Conservation (phyloP, 2,329 filamentous ascomycete genomes). For the Cladosporium sp. region DNA sequence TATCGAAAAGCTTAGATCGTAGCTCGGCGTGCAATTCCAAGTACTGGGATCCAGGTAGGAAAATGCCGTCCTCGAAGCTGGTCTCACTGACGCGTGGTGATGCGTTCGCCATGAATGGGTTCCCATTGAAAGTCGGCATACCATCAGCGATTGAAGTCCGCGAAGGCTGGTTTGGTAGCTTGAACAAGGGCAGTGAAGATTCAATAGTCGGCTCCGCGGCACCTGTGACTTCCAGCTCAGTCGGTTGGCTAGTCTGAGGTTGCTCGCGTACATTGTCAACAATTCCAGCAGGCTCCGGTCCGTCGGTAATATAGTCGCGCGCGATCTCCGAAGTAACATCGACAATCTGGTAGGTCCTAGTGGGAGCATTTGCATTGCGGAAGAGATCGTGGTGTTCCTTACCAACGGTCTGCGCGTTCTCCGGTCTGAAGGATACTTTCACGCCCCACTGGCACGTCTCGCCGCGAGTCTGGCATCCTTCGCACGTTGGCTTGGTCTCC, state of each 20-base stretch:
- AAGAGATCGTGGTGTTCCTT: slow-evolving; percentile 26
- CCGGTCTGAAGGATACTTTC: slow-evolving; percentile 26
- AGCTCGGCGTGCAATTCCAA: slow-evolving; percentile 29
- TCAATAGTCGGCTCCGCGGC: slow-evolving; percentile 6
- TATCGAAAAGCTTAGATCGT: slow-evolving; percentile 29
- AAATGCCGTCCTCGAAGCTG: slow-evolving; percentile 30
- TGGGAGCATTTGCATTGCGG: slow-evolving; percentile 17
- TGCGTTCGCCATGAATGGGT: slow-evolving; percentile 8
- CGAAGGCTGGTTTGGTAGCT: slow-evolving; percentile 10
- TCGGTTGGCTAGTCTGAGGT: background rate
- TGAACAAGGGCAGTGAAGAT: slow-evolving; percentile 6
- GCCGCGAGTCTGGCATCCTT: slow-evolving; percentile 26
- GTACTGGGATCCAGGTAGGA: slow-evolving; percentile 30
- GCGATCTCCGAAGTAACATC: slow-evolving; percentile 30
- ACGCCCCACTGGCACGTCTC: slow-evolving; percentile 31
- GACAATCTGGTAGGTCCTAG: slow-evolving; percentile 25
- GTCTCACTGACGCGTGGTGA: slow-evolving; percentile 24
- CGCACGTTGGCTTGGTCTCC: slow-evolving; percentile 30
- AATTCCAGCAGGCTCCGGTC: slow-evolving; percentile 7
- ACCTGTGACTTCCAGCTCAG: background rate
- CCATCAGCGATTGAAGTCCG: slow-evolving; percentile 4
- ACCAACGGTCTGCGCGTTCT: slow-evolving; percentile 27
- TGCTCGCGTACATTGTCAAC: slow-evolving; percentile 11
- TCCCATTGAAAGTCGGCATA: background rate
- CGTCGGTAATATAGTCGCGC: slow-evolving; percentile 23